Evolutionary conservation across 495 filamentous ascomycete genomes (phyloP).

Genomic region (Aspergillus bridgeri): DNA sequence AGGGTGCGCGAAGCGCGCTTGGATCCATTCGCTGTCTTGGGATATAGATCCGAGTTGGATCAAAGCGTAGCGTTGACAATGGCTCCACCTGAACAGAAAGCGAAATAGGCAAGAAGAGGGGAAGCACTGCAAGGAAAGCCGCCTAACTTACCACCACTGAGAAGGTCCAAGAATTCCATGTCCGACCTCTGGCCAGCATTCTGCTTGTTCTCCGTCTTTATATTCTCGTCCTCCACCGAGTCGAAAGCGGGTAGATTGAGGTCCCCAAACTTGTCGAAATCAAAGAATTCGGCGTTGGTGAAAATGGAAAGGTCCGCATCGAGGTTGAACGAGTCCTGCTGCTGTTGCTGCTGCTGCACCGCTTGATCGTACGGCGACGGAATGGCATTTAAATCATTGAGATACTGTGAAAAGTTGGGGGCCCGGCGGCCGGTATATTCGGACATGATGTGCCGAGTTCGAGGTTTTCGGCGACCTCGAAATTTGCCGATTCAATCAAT

Average conservation of each 20-base stretch:
- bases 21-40: background rate
- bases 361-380: constrained; percentile 64
- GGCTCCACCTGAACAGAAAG: background rate
- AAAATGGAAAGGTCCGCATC: constrained; percentile 82
- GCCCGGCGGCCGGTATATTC: constrained; percentile 65
- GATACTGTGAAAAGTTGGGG: constrained; percentile 82
- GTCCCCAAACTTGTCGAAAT: constrained; percentile 66
- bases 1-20: constrained; percentile 12
- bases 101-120: background rate
- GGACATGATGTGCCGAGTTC: constrained; percentile 50
- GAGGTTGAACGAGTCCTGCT: constrained; percentile 56
- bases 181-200: constrained; percentile 26
- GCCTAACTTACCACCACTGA: constrained; percentile 37
- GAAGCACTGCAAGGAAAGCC: constrained; percentile 4
- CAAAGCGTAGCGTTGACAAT: background rate
- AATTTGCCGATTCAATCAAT: background rate
- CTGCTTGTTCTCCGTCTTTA: constrained; percentile 20
- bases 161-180: constrained; percentile 45
- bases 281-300: constrained; percentile 91
- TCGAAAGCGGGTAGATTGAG: constrained; percentile 39
- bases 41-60: background rate
- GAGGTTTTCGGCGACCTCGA: constrained; percentile 12
- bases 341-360: constrained; percentile 47
- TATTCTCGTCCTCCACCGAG: constrained; percentile 27
- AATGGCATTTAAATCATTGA: constrained; percentile 81